These are phyloP conservation scores for Fusarium azukiicola DNA, from an alignment of 2,329 filamentous ascomycete species.

Conservation along the genomic window DNA sequence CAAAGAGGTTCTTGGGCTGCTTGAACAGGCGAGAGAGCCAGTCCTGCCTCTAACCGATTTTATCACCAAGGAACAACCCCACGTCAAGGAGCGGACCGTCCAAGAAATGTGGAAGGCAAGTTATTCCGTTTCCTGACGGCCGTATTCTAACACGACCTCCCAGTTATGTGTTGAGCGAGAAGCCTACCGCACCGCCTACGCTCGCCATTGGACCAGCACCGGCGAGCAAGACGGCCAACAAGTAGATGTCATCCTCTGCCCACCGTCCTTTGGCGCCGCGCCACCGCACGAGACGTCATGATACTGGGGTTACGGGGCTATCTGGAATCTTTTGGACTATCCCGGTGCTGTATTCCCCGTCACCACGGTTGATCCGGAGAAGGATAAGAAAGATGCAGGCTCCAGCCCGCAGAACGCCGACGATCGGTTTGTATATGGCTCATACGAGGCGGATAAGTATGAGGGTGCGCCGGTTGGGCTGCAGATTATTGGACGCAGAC, in stretches of 20 bases:
- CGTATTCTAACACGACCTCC: too few relatives aligned
- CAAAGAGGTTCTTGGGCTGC: slow-evolving; percentile 69
- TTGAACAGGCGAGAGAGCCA: slow-evolving; percentile 77
- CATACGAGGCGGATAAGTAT: slow-evolving; percentile 50
- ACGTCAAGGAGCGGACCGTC: slow-evolving; percentile 64
- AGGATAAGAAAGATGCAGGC: slow-evolving; percentile 43
- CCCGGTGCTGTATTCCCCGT: slow-evolving; percentile 81
- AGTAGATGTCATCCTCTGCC: slow-evolving; percentile 82
- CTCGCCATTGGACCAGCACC: slow-evolving; percentile 61
- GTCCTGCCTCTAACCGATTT: slow-evolving; percentile 77
- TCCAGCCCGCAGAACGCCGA: slow-evolving; percentile 50
- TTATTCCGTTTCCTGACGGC: background rate
- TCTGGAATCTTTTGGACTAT: slow-evolving; percentile 86
- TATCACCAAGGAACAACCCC: slow-evolving; percentile 76
- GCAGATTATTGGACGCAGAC: slow-evolving; percentile 50
- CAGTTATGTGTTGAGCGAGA: slow-evolving; percentile 62
- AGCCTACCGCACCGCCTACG: slow-evolving; percentile 61
- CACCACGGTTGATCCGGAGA: slow-evolving; percentile 49
- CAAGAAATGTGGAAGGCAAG: slow-evolving; percentile 62
- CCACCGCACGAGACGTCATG: slow-evolving; percentile 63
- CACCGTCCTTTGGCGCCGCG: slow-evolving; percentile 73
- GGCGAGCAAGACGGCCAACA: slow-evolving; percentile 48
- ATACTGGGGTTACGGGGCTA: slow-evolving; percentile 82
- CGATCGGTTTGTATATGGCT: slow-evolving; percentile 51
- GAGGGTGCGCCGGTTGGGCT: slow-evolving; percentile 48